Percentiles rank a stretch among this genome's conserved stretches.
Conservation (phyloP, 345 rosid genomes). For the Pseudoturritis turrita region DNA sequence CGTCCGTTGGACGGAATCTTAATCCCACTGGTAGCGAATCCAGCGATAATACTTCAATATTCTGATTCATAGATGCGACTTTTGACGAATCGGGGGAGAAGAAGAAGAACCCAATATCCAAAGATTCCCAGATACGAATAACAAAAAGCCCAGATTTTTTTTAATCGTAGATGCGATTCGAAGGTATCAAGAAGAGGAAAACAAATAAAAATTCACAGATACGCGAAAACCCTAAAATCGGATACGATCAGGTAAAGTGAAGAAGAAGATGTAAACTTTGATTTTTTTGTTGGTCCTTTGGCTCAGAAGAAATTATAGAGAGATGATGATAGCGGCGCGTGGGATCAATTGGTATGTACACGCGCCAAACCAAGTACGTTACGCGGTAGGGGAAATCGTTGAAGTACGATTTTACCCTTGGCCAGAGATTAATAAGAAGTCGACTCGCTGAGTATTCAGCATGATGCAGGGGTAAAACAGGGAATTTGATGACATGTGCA, state of each 20-base stretch:
- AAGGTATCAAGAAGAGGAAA: conserved; percentile 17
- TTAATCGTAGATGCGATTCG: conserved; percentile 22
- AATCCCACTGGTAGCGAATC: conserved; percentile 74
- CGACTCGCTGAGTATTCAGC: background rate
- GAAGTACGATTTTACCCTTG: conserved; percentile 3
- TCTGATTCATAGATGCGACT: conserved; percentile 28
- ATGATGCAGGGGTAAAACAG: conserved; percentile 5
- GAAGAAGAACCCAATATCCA: background rate
- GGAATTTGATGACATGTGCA: background rate
- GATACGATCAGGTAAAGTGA: conserved; percentile 31
- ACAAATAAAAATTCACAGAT: background rate
- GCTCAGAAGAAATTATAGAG: background rate
- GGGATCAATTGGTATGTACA: background rate
- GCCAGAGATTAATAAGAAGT: background rate
- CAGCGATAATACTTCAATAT: conserved; percentile 46
- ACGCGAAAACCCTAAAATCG: conserved; percentile 7
- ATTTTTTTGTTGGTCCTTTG: background rate
- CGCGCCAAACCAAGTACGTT: background rate
- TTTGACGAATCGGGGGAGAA: conserved; percentile 15
- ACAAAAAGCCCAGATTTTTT: background rate
- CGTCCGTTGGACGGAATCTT: conserved; percentile 90
- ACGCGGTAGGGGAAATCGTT: background rate
- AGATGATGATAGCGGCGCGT: conserved; percentile 12
- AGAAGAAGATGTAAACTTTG: conserved; percentile 8
- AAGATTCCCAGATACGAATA: conserved; percentile 12